Evolutionary conservation across 192 early-diverging fungal genomes (phyloP), one percentile per base, ranked within the genome.

Genomic region (Backusella circina): DNA sequence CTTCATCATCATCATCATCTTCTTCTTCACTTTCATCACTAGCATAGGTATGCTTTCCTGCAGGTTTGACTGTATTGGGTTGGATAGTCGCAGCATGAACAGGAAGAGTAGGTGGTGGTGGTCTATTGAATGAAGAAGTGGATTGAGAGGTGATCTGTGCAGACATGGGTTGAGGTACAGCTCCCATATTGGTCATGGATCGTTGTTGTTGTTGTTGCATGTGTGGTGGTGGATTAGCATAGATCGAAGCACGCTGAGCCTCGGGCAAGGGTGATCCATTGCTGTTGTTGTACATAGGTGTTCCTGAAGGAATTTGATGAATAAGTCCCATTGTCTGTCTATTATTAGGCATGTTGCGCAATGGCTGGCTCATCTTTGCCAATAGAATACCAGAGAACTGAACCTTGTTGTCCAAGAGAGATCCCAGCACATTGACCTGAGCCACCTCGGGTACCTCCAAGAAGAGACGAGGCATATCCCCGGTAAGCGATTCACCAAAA

Each of bases 11-110:
- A 21, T 73, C 75, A 5, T 72, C 71, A 6, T 81, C 70, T 30
- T 75, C 79, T 38, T 72, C 61, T 13, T 76, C 75, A 38, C 51
- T 69, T 38, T 57, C 70, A 26, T 77, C 79, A 33, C 79, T 81
- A 21, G 79, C 72, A 61, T 81, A 76, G 38, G 73, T 76, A 1
- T 31, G 10, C 8, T 67, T 37, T 26, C 69, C 69, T 18, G 39
- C 7, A 30, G 30, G 30, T 35, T 32, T 61, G 18, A 6, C 33
- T 44, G 21, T 2, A 18, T 31, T 67, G 9, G 65, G 13, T 18
- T 33, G 51, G 50, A 51, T 18, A 4, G 18, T 5, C 7, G 8
- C 68, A 23, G 47, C 23, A 7, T 18, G 26, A 13, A 33, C 18
- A n/a, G 54, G 36, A 51, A 47, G 47, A 33, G n/a, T n/a, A n/a